Conservation (phyloP, 164 flowering plant genomes). For the Piper betle region DNA sequence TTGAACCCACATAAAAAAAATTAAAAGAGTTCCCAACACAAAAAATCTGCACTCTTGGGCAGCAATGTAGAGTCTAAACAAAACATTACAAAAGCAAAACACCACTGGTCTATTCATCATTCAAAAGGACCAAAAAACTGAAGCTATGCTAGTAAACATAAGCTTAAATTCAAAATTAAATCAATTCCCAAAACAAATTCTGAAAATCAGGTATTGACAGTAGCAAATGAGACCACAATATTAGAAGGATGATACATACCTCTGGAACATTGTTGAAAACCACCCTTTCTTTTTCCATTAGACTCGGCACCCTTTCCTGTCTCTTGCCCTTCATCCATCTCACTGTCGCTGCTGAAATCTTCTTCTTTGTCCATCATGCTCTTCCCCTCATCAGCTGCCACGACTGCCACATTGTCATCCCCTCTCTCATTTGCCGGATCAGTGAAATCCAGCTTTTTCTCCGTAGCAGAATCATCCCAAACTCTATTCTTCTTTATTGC, state of each 20-base stretch:
- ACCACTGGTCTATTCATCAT: too few relatives aligned
- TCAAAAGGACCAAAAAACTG: too few relatives aligned
- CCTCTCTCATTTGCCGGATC: constrained; percentile 61
- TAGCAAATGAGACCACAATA: neutral
- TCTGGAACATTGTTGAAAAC: constrained; percentile 94
- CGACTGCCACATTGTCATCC: constrained; percentile 34
- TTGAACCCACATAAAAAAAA: too few relatives aligned
- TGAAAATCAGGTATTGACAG: neutral
- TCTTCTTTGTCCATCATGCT: constrained; percentile 97
- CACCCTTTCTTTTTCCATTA: constrained; percentile 68
- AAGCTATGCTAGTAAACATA: too few relatives aligned
- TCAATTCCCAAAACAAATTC: neutral
- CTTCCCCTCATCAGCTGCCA: constrained; percentile 53
- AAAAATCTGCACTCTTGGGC: too few relatives aligned
- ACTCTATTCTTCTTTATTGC: constrained; percentile 71
- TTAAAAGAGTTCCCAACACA: too few relatives aligned
- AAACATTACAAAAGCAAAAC: too few relatives aligned
- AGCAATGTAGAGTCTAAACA: too few relatives aligned
- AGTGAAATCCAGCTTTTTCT: constrained; percentile 72
- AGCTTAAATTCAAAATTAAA: too few relatives aligned
- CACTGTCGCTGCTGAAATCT: constrained; percentile 69
- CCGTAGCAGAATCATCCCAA: constrained; percentile 74
- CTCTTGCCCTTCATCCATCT: constrained; percentile 58
- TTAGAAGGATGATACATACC: constrained; percentile 27
- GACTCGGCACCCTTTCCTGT: constrained; percentile 26